phyloP scores from a whole-genome alignment of 2,329 filamentous ascomycete species.

The Botrytis galanthina region DNA sequence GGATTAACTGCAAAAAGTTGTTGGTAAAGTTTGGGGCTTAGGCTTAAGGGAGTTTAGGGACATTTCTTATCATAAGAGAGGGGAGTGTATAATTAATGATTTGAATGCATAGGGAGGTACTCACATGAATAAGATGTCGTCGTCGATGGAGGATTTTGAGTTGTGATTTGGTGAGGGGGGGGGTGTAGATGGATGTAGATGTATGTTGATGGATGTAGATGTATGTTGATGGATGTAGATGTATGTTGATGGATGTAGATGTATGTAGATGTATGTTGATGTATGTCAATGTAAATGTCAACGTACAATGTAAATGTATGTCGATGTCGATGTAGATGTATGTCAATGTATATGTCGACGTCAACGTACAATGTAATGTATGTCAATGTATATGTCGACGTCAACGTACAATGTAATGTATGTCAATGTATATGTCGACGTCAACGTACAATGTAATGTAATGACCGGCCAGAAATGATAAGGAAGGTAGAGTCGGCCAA shows the following conservation, averaged over 20 bases:
- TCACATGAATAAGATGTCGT: not conserved
- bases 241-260: too few species aligned
- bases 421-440: too few species aligned
- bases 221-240: too few species aligned
- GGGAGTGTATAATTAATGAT: not conserved
- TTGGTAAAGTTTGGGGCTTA: slow-evolving; percentile 3
- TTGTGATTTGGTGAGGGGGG: too few species aligned
- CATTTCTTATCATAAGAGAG: not conserved
- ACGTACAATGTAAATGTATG: too few species aligned
- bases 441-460: not conserved
- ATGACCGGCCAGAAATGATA: not conserved
- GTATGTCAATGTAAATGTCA: too few species aligned
- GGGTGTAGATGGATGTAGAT: not conserved
- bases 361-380: too few species aligned
- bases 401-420: too few species aligned
- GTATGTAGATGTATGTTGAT: too few species aligned
- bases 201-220: not conserved
- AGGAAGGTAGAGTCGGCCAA: not conserved
- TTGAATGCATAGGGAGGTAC: not conserved
- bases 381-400: too few species aligned
- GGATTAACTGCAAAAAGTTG: not conserved
- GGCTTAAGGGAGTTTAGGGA: slow-evolving; percentile 1
- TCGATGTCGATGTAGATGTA: too few species aligned
- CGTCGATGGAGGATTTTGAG: not conserved
- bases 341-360: too few species aligned